Base-by-base conservation (phyloP, 176 grass and related monocot species). In the Rhynchospora tenuis region DNA sequence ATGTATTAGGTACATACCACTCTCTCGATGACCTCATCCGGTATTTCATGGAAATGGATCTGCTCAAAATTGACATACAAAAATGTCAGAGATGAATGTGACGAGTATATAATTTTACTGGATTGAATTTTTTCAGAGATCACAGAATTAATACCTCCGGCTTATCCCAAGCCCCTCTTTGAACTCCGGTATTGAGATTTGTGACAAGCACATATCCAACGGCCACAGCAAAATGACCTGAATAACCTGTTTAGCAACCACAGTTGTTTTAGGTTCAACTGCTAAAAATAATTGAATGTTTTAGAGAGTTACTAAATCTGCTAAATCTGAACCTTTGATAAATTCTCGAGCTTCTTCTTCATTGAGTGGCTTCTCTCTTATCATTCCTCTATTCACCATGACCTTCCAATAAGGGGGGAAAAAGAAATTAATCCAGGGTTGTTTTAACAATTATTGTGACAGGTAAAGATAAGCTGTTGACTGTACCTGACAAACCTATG, bases 201-300 rank as follows among this genome's bases (percentile, higher is more conserved):
- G 88, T 90, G 24, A 92, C 80, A 60, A 97, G 90, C 48, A 97
- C 91, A 56, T 86, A 97, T 27, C 91, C 93, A 17, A 94, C 88
- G 0, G 90, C 88, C 0, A 88, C 85, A 63, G 91, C 90, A 72
- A 67, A 84, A 75, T 91, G 84, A 15, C 75, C 86, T 12, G 90
- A 94, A 82, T 94, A 94, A 0, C 77, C 94, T 94, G 56, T 3
- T 79, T 61, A 51, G 9, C 28, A 57, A 73, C 38, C 20, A 83
- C 3, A 52, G 55, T 65, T 65, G 43, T 68, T 83, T 9, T 27
- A 69, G 20, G 70, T 24, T 56, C 26, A 65, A 50, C 9, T 65
- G 19, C 19, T 67, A 15, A 69, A 43, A 57, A 73, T 43, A 62
- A n/a, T 15, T 63, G 9, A 2, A 44, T 19, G 33, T 43, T 44